These are phyloP conservation scores for Neobulgaria alba DNA, from an alignment of 2,329 filamentous ascomycete genomes.

Conservation along the genomic window DNA sequence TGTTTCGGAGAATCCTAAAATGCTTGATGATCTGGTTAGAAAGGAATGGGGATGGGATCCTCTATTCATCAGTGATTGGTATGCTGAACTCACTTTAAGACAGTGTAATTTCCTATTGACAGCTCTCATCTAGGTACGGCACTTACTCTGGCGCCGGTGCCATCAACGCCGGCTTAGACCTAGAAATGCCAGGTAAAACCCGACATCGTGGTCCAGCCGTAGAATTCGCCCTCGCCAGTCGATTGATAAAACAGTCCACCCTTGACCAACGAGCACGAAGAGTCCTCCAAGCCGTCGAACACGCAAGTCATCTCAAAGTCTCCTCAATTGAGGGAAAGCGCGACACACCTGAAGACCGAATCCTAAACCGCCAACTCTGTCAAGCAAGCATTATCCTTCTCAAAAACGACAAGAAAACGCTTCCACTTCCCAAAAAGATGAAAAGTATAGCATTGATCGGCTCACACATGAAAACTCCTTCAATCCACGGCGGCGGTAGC, in stretches of 20 bases:
- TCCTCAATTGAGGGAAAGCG: slow-evolving; percentile 14
- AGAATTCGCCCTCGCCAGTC: slow-evolving; percentile 14
- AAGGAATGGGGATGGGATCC: slow-evolving; percentile 51
- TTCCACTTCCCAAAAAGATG: slow-evolving; percentile 40
- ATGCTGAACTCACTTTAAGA: slow-evolving; percentile 10
- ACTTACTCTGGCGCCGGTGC: slow-evolving; percentile 22
- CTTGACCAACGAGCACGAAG: slow-evolving; percentile 17
- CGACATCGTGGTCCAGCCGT: slow-evolving; percentile 16
- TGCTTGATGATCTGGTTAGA: slow-evolving; percentile 43
- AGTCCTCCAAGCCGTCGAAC: slow-evolving; percentile 18
- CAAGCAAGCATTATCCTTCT: slow-evolving; percentile 53
- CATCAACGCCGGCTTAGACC: slow-evolving; percentile 28
- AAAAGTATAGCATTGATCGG: slow-evolving; percentile 42
- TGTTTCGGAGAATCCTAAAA: slow-evolving; percentile 44
- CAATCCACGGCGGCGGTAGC: slow-evolving; percentile 30
- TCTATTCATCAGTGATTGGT: slow-evolving; percentile 53
- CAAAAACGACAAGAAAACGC: slow-evolving; percentile 48
- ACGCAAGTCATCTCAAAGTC: slow-evolving; percentile 10
- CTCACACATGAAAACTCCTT: slow-evolving; percentile 38
- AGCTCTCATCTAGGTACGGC: slow-evolving; percentile 10
- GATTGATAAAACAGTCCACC: slow-evolving; percentile 17
- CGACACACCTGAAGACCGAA: slow-evolving; percentile 24
- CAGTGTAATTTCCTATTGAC: background rate
- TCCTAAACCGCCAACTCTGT: slow-evolving; percentile 44
- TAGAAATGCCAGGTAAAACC: slow-evolving; percentile 33